phyloP scores from a whole-genome alignment of 1,284 basidiomycete genomes.

The Lentinula novae-zelandiae region DNA sequence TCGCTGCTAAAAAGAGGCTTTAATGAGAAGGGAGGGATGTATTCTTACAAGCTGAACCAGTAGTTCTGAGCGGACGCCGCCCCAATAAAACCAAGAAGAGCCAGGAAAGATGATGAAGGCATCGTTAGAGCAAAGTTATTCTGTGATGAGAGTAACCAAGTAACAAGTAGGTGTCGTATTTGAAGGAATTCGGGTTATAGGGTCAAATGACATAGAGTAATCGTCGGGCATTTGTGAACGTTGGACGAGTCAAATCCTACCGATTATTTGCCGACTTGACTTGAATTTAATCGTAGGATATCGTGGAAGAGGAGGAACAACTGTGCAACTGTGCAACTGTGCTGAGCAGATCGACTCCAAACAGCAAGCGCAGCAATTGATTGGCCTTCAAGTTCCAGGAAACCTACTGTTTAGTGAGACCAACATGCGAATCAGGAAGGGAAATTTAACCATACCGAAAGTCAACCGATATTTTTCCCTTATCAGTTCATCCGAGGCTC shows the following conservation, averaged over 20 bases:
- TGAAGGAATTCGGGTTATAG: background rate
- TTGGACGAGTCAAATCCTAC: background rate
- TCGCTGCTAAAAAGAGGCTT: background rate
- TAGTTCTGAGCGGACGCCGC: conserved; percentile 27
- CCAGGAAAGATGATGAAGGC: background rate
- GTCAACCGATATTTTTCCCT: background rate
- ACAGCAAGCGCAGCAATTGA: too few species aligned
- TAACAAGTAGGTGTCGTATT: background rate
- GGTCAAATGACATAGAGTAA: background rate
- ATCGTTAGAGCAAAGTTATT: background rate
- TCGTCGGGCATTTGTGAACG: background rate
- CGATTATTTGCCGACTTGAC: background rate
- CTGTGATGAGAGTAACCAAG: background rate
- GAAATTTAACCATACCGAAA: background rate
- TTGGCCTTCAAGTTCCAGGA: too few species aligned
- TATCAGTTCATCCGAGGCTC: background rate
- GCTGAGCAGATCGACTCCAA: too few species aligned
- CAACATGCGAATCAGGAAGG: background rate
- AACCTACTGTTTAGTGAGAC: background rate
- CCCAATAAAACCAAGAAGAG: background rate
- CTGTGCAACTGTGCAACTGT: too few species aligned
- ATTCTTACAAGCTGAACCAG: conserved; percentile 49
- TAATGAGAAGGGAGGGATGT: background rate
- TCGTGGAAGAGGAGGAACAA: background rate
- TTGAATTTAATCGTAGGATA: background rate